Base-by-base conservation (phyloP, 495 filamentous ascomycete genomes). In the Lasiosphaeriaceae sp. region DNA sequence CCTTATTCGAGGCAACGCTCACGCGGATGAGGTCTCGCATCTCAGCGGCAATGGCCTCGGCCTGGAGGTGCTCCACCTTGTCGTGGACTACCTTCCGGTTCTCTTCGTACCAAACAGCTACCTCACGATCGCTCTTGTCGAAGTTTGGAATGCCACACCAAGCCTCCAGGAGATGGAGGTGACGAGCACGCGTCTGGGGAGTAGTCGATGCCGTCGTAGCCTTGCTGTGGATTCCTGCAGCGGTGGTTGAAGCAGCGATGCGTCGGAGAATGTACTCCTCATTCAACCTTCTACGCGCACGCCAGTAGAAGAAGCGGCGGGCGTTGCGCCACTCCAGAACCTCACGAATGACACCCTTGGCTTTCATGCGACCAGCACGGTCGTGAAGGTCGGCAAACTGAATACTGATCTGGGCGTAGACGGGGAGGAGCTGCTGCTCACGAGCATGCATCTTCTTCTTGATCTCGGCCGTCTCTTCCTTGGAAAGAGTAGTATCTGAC, bases 241-340 rank as follows among this genome's bases (percentile, higher is more conserved):
- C 41, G 31, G 67, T 64, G 17, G 74, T 66, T 8, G 86, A 83
- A 22, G 78, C 64, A 21, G 83, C 74, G 83, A 97, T 89, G 71
- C 89, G 87, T 76, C 90, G 93, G 71, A 97, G 80, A 68, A 97
- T 89, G 68, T 90, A 88, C 74, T 98, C 92, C 76, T 98, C 94
- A 74, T 95, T 96, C 65, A 98, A 80, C 75, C 95, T 84, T 71
- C 94, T 90, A 71, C 94, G 93, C 53, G 96, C 87, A 80, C 94
- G 92, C 94, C 94, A 98, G 86, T 97, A 98, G 85, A 98, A 97
- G 89, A 96, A 98, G 68, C 95, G 90, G 60, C 94, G 86, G 47
- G 93, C 87, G 58, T 96, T 85, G 70, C 84, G 80, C 95, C 92
- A 98, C 67, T 84, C 80, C 17, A 98, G 81, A 1, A 87, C 75